Evolutionary conservation across 2,329 filamentous ascomycete species (phyloP).

Genomic region (Colletotrichum brevisporum): DNA sequence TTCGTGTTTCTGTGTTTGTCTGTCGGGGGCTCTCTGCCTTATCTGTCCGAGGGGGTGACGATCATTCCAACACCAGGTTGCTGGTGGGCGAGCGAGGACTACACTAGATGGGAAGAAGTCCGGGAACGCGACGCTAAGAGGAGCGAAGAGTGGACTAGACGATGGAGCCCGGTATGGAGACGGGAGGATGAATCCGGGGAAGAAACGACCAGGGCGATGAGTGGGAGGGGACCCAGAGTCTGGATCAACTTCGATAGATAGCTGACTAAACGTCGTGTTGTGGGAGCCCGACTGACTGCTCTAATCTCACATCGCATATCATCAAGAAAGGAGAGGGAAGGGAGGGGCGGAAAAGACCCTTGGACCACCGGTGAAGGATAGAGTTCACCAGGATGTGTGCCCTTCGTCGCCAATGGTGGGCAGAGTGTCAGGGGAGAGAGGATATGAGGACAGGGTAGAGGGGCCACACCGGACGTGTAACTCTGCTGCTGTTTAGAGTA

Average conservation of each 20-base stretch:
- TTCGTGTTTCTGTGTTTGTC: not conserved
- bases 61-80: not conserved
- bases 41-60: not conserved
- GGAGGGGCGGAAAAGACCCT: not conserved
- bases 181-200: slow-evolving; percentile 1
- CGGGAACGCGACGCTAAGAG: not conserved
- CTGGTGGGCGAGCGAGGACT: not conserved
- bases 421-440: not conserved
- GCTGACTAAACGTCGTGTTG: slow-evolving; percentile 28
- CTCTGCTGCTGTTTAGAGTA: slow-evolving; percentile 4
- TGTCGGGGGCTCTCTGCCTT: no score
- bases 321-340: not conserved
- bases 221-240: slow-evolving; percentile 14
- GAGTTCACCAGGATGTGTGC: slow-evolving; percentile 17
- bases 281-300: not conserved
- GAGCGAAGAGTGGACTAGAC: slow-evolving; percentile 12
- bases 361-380: not conserved
- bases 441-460: not conserved
- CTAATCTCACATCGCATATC: not conserved
- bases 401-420: not conserved
- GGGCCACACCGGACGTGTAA: not conserved
- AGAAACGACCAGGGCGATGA: slow-evolving; percentile 13
- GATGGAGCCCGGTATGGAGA: slow-evolving; percentile 22
- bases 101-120: not conserved
- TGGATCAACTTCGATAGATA: slow-evolving; percentile 12